Evolutionary conservation across 2,329 filamentous ascomycete species (phyloP).

Genomic region (Byssochlamys sp.): DNA sequence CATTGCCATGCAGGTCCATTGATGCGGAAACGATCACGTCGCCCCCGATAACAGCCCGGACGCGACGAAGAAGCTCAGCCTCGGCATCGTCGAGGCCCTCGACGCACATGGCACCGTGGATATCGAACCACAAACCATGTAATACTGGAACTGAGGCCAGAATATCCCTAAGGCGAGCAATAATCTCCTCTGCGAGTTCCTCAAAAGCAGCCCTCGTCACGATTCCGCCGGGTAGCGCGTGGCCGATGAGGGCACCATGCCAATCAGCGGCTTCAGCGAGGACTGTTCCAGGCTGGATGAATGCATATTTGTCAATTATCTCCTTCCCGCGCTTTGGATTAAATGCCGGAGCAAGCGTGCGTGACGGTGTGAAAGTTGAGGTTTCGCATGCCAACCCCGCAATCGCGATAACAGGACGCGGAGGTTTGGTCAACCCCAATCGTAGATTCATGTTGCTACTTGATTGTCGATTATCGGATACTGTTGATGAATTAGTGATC

Average conservation of each 20-base stretch:
- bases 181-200: slow-evolving; percentile 34
- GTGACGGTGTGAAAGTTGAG: slow-evolving; percentile 44
- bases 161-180: slow-evolving; percentile 32
- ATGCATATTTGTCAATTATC: slow-evolving; percentile 38
- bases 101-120: slow-evolving; percentile 49
- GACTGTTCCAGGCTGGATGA: slow-evolving; percentile 33
- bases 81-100: slow-evolving; percentile 42
- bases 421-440: slow-evolving; percentile 18
- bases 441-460: background rate
- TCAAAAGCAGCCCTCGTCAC: slow-evolving; percentile 42
- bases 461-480: background rate
- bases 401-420: slow-evolving; percentile 41
- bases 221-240: slow-evolving; percentile 43
- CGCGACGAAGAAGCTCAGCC: slow-evolving; percentile 38
- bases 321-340: slow-evolving; percentile 38
- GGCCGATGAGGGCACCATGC: slow-evolving; percentile 44
- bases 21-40: slow-evolving; percentile 43
- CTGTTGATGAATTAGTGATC: background rate
- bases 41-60: slow-evolving; percentile 38
- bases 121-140: slow-evolving; percentile 48
- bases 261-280: slow-evolving; percentile 39
- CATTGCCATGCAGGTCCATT: slow-evolving; percentile 50
- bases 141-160: slow-evolving; percentile 19
- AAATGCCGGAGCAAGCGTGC: slow-evolving; percentile 42
- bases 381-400: slow-evolving; percentile 47